phyloP scores from a whole-genome alignment of 768 basidiomycete species.

The Kwoniella sp. region DNA sequence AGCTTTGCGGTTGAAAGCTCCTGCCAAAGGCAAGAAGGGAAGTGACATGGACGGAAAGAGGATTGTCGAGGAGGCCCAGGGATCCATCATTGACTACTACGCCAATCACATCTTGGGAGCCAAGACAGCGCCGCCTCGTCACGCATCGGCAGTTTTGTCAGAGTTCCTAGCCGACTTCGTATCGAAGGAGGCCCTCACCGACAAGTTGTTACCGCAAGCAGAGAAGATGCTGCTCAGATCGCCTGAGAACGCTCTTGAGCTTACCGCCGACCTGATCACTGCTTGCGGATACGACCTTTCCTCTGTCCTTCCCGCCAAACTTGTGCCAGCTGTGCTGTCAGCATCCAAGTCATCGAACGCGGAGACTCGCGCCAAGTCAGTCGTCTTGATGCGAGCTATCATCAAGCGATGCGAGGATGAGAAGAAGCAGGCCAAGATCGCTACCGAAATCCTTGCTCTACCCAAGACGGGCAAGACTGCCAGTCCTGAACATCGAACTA shows the following conservation, averaged over 20 bases:
- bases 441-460: conserved; percentile 65
- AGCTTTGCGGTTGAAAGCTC: conserved; percentile 56
- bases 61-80: conserved; percentile 52
- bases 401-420: conserved; percentile 29
- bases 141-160: conserved; percentile 55
- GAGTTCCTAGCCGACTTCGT: conserved; percentile 63
- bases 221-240: conserved; percentile 78
- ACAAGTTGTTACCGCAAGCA: conserved; percentile 62
- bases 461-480: conserved; percentile 79
- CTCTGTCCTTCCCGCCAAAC: conserved; percentile 63
- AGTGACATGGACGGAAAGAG: conserved; percentile 50
- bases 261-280: conserved; percentile 60
- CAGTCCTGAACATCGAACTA: conserved; percentile 76
- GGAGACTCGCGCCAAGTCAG: conserved; percentile 58
- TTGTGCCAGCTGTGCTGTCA: conserved; percentile 43
- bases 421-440: conserved; percentile 54
- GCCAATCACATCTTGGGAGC: conserved; percentile 63
- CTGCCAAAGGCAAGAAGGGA: conserved; percentile 50
- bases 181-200: conserved; percentile 56
- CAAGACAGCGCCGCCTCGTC: conserved; percentile 59
- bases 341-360: conserved; percentile 61
- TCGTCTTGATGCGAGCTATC: conserved; percentile 59
- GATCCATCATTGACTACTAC: conserved; percentile 60
- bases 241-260: conserved; percentile 68
- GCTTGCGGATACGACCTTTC: conserved; percentile 60